A percentile compares a stretch with the other conserved stretches of the same genome.
These are phyloP conservation scores for Pseudozyma tsukubaensis DNA, from an alignment of 1,284 basidiomycete species.

Conservation along the genomic window DNA sequence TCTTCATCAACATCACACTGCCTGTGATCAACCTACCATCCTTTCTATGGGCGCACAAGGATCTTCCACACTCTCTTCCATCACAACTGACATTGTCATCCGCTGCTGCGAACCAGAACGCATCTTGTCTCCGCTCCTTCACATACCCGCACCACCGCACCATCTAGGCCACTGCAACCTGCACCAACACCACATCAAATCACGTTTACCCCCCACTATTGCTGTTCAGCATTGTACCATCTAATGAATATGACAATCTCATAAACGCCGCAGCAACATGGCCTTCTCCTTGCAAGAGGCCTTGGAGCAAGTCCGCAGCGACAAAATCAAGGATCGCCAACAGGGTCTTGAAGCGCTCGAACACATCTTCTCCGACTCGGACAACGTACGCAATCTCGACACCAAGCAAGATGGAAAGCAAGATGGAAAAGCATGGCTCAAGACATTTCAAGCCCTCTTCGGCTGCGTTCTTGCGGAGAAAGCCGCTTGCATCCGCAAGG, in stretches of 20 bases:
- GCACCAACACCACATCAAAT: neutral
- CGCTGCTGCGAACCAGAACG: neutral
- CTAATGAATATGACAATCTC: conserved; percentile 6
- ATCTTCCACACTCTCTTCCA: neutral
- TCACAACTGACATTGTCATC: neutral
- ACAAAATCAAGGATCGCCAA: conserved; percentile 79
- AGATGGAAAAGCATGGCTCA: conserved; percentile 74
- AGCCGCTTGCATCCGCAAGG: conserved; percentile 73
- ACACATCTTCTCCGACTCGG: conserved; percentile 75
- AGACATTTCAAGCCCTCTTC: conserved; percentile 81
- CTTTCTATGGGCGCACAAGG: neutral
- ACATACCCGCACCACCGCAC: neutral
- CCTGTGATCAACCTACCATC: too few species aligned
- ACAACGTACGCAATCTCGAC: conserved; percentile 74
- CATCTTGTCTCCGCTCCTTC: neutral
- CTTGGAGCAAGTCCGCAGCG: conserved; percentile 60
- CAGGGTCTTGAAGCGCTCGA: conserved; percentile 76
- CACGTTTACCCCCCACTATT: too few species aligned
- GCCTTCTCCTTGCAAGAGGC: conserved; percentile 48
- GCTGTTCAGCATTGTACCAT: neutral
- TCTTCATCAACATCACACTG: too few species aligned
- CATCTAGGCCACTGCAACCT: neutral
- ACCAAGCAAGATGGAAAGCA: conserved; percentile 69
- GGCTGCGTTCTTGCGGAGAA: conserved; percentile 77
- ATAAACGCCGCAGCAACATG: conserved; percentile 23